phyloP scores from a whole-genome alignment of 768 basidiomycete species.

The Cantharellus cinnabarinus region DNA sequence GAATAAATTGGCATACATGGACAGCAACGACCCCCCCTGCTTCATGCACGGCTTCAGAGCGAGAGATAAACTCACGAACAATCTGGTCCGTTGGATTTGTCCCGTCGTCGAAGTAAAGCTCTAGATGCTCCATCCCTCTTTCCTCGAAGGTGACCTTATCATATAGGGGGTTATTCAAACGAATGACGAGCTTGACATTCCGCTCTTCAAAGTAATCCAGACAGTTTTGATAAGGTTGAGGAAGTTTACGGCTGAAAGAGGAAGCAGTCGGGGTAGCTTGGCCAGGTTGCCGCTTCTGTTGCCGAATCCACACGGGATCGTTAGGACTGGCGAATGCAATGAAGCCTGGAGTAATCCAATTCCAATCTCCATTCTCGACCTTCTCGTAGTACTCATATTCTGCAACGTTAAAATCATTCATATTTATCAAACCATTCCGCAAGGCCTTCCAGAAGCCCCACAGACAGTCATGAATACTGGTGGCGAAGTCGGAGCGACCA shows the following conservation, averaged over 20 bases:
- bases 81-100: slow-evolving; percentile 95
- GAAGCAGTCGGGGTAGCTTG: slow-evolving; percentile 8
- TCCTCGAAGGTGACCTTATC: slow-evolving; percentile 64
- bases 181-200: slow-evolving; percentile 76
- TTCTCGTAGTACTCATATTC: slow-evolving; percentile 93
- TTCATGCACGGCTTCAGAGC: slow-evolving; percentile 61
- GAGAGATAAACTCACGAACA: slow-evolving; percentile 73
- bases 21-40: slow-evolving; percentile 68
- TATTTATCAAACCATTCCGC: slow-evolving; percentile 79
- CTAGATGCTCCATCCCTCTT: slow-evolving; percentile 71
- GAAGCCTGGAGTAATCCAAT: slow-evolving; percentile 81
- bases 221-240: slow-evolving; percentile 71
- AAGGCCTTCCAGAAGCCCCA: slow-evolving; percentile 59
- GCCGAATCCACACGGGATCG: slow-evolving; percentile 46
- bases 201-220: slow-evolving; percentile 81
- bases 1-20: slow-evolving; percentile 33
- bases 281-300: not conserved
- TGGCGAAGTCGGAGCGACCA: slow-evolving; percentile 78
- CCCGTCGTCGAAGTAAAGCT: slow-evolving; percentile 94
- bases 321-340: slow-evolving; percentile 89
- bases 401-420: slow-evolving; percentile 81
- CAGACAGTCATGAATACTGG: slow-evolving; percentile 80
- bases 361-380: slow-evolving; percentile 91
- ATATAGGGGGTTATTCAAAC: slow-evolving; percentile 84
- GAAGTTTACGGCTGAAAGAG: slow-evolving; percentile 47